phyloP scores from a whole-genome alignment of 2,329 filamentous ascomycete species.

The Alternaria sp. region DNA sequence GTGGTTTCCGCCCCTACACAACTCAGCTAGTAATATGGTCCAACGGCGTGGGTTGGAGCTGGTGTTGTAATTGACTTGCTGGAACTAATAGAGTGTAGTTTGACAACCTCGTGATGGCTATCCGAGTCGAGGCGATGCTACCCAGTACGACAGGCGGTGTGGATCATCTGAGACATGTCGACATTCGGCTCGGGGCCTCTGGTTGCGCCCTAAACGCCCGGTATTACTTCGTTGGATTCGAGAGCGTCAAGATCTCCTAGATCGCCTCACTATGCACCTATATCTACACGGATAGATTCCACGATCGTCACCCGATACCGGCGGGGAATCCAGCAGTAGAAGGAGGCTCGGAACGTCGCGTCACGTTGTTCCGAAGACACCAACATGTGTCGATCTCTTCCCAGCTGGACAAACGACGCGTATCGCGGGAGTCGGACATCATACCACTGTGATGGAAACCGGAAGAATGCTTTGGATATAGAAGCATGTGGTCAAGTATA shows the following conservation, averaged over 20 bases:
- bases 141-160: neutral
- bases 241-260: neutral
- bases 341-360: neutral
- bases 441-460: neutral
- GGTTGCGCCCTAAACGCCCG: neutral
- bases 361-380: neutral
- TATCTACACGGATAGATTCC: neutral
- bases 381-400: neutral
- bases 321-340: neutral
- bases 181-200: neutral
- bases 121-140: neutral
- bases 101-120: neutral
- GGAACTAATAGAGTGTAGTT: neutral
- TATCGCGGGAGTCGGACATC: neutral
- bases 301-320: conserved; percentile 1
- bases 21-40: neutral
- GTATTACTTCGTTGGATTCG: neutral
- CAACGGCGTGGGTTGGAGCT: neutral
- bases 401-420: neutral
- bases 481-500: neutral
- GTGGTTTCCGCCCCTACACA: neutral
- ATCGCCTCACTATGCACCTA: neutral
- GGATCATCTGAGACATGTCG: neutral
- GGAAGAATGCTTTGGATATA: neutral
- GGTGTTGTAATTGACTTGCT: neutral